Conservation (phyloP, 2,329 filamentous ascomycete species). For the Aureobasidium namibiae region DNA sequence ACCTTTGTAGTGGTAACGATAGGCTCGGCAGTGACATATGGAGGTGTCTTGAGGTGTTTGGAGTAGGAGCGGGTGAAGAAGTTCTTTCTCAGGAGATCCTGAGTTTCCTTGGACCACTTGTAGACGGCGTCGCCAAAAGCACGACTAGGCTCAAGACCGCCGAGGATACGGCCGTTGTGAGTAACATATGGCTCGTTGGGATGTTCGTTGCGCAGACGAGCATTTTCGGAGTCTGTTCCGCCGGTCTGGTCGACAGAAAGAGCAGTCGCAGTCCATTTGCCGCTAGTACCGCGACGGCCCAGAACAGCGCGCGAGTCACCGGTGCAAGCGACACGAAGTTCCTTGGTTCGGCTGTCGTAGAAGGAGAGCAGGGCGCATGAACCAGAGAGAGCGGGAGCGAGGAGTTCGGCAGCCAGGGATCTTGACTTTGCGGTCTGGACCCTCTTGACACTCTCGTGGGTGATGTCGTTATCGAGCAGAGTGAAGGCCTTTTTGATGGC, state of each 20-base stretch:
- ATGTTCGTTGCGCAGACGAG: constrained; percentile 74
- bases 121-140: constrained; percentile 96
- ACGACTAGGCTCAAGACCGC: constrained; percentile 82
- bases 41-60: constrained; percentile 74
- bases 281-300: constrained; percentile 65
- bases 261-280: constrained; percentile 87
- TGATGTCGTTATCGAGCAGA: constrained; percentile 86
- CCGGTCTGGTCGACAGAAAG: constrained; percentile 93
- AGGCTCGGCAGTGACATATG: constrained; percentile 95
- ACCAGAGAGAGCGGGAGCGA: constrained; percentile 90
- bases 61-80: constrained; percentile 83
- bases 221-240: constrained; percentile 73
- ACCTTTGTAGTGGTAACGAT: constrained; percentile 90
- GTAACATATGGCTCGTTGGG: constrained; percentile 84
- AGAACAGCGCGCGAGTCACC: constrained; percentile 94
- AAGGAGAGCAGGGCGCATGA: constrained; percentile 95
- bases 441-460: constrained; percentile 84
- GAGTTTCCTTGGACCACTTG: constrained; percentile 86
- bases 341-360: constrained; percentile 81
- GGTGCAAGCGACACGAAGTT: constrained; percentile 88
- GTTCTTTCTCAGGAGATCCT: constrained; percentile 68
- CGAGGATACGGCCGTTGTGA: constrained; percentile 80
- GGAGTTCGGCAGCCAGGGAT: constrained; percentile 78
- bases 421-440: constrained; percentile 85
- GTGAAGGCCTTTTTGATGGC: constrained; percentile 92